A percentile compares a stretch with the other conserved stretches of the same genome.
Conservation (phyloP, 805 yeast species). For the Suhomyces sp. region DNA sequence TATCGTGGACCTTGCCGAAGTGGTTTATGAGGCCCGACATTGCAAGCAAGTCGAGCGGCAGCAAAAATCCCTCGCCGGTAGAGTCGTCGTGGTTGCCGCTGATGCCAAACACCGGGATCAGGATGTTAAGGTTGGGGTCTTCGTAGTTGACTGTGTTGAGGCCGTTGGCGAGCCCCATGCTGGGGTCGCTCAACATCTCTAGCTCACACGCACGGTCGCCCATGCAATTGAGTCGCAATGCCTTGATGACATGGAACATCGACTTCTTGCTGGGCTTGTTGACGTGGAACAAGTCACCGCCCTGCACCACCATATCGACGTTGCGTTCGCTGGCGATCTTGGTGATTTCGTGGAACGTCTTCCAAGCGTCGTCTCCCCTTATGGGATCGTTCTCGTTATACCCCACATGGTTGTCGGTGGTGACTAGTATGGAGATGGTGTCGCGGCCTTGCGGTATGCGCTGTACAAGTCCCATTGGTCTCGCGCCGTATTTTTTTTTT, state of each 20-base stretch:
- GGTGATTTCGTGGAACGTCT: conserved; percentile 81
- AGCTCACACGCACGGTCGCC: conserved; percentile 87
- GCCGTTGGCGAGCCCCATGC: conserved; percentile 56
- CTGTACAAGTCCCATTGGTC: conserved; percentile 15
- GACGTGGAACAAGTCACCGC: conserved; percentile 90
- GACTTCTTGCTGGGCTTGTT: conserved; percentile 88
- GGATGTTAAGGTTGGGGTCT: conserved; percentile 84
- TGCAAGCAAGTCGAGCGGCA: conserved; percentile 82
- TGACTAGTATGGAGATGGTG: conserved; percentile 73
- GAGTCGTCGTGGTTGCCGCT: conserved; percentile 98
- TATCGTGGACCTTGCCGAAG: conserved; percentile 77
- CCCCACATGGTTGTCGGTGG: conserved; percentile 97
- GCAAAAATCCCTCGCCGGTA: conserved; percentile 76
- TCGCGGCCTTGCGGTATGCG: conserved; percentile 51
- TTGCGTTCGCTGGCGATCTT: conserved; percentile 62
- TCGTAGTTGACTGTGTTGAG: conserved; percentile 77
- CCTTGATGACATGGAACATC: conserved; percentile 73
- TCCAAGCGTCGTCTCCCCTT: conserved; percentile 86
- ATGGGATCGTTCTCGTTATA: conserved; percentile 86
- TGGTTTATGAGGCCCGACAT: conserved; percentile 84
- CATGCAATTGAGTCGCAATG: conserved; percentile 68
- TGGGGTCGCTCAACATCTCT: conserved; percentile 78
- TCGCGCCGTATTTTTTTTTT: not conserved
- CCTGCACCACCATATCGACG: conserved; percentile 85
- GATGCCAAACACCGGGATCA: conserved; percentile 87